A percentile compares a stretch with the other conserved stretches of the same genome.
These are phyloP conservation scores for Populus tomentosa DNA, from an alignment of 441 rosid genomes.

Conservation along the genomic window DNA sequence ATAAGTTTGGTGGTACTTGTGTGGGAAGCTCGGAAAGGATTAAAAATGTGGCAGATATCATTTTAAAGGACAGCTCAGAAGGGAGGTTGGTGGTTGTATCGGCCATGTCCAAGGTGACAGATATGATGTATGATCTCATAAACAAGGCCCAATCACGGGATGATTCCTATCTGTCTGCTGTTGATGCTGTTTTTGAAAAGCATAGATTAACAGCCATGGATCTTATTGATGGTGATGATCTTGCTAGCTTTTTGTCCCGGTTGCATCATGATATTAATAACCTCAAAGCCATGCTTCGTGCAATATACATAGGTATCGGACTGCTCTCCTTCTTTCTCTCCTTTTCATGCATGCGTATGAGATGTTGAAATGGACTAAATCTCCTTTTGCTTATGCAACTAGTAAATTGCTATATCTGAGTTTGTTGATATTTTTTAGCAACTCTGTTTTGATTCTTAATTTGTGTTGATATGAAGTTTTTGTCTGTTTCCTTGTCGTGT, in stretches of 20 bases:
- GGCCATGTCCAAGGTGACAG: conserved; percentile 96
- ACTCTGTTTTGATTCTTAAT: neutral
- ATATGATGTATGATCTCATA: conserved; percentile 89
- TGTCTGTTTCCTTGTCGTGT: neutral
- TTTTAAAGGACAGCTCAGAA: conserved; percentile 54
- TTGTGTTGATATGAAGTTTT: neutral
- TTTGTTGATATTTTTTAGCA: neutral
- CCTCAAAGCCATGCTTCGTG: conserved; percentile 95
- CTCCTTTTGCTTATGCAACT: neutral
- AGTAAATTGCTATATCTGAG: neutral
- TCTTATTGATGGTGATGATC: conserved; percentile 75
- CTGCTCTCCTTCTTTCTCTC: neutral
- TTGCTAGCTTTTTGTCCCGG: conserved; percentile 55
- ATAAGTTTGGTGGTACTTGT: conserved; percentile 96
- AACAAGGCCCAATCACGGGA: conserved; percentile 74
- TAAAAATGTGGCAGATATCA: conserved; percentile 72
- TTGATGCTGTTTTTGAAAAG: conserved; percentile 73
- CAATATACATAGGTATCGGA: conserved; percentile 80
- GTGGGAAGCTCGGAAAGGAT: conserved; percentile 85
- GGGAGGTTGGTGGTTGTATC: conserved; percentile 91
- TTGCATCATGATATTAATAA: conserved; percentile 71
- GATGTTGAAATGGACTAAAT: neutral
- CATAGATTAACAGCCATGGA: conserved; percentile 72
- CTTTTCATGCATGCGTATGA: neutral
- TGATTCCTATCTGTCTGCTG: conserved; percentile 72